Evolutionary conservation across 306 rosid species (phyloP).

Genomic region (Inga oerstediana): DNA sequence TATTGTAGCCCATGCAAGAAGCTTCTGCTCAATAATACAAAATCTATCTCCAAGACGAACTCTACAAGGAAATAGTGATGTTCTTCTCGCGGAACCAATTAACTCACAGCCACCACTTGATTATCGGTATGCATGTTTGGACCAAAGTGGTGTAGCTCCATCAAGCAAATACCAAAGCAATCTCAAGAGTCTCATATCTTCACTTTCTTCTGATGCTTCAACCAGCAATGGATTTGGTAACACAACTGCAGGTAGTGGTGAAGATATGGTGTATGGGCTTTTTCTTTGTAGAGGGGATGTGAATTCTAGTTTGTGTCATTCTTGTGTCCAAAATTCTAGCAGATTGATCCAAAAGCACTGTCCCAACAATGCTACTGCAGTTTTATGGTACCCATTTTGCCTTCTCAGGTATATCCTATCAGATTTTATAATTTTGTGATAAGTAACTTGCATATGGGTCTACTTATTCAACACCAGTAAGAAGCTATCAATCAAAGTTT

Average conservation of each 20-base stretch:
- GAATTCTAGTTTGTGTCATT: constrained; percentile 34
- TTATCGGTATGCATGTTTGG: constrained; percentile 49
- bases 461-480: too few relatives aligned
- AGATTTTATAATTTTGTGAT: neutral
- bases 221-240: constrained; percentile 45
- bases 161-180: constrained; percentile 41
- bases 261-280: constrained; percentile 40
- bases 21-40: neutral
- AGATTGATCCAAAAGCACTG: constrained; percentile 42
- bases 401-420: constrained; percentile 30
- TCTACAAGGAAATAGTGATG: neutral
- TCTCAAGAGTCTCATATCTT: constrained; percentile 34
- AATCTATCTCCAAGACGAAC: neutral
- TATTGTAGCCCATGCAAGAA: neutral
- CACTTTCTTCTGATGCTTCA: constrained; percentile 41
- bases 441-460: neutral
- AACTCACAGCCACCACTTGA: constrained; percentile 28
- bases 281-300: constrained; percentile 46
- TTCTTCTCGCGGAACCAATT: neutral
- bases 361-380: constrained; percentile 40
- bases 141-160: constrained; percentile 34
- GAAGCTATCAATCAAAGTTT: too few relatives aligned
- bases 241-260: constrained; percentile 1
- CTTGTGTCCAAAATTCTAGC: constrained; percentile 46
- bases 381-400: constrained; percentile 48